Evolutionary conservation across 2,329 filamentous ascomycete genomes (phyloP).

Genomic region (Leptographium radiaticola): DNA sequence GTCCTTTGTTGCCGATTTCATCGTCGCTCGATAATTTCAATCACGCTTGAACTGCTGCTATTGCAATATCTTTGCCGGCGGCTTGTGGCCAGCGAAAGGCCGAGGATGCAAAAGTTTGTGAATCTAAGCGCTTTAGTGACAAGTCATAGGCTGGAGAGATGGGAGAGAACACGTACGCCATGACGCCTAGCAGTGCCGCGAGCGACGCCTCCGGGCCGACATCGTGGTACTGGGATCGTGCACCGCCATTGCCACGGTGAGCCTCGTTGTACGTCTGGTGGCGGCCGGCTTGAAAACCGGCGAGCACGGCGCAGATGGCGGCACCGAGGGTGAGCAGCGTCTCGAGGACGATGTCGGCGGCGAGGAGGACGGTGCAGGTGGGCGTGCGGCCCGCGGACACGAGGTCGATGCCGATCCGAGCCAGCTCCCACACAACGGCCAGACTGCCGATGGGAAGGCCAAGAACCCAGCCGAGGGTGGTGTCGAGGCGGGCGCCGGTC

Average conservation of each 20-base stretch:
- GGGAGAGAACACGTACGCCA: neutral
- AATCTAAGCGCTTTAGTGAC: neutral
- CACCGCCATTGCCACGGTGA: neutral
- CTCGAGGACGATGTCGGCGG: constrained; percentile 2
- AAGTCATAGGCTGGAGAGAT: neutral
- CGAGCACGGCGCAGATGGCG: constrained; percentile 8
- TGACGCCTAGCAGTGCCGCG: constrained; percentile 1
- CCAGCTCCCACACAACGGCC: constrained; percentile 7
- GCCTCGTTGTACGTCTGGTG: constrained; percentile 7
- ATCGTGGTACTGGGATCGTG: constrained; percentile 3
- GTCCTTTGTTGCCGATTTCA: no score
- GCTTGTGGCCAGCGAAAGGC: neutral
- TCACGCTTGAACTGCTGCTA: constrained; percentile 6
- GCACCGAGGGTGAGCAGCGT: constrained; percentile 4
- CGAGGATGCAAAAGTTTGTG: constrained; percentile 4
- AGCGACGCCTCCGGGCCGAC: constrained; percentile 4
- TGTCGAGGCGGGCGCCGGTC: constrained; percentile 3
- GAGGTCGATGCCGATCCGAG: neutral
- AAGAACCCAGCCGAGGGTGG: constrained; percentile 7
- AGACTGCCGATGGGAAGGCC: constrained; percentile 5
- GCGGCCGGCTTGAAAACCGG: constrained; percentile 10
- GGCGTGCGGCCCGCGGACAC: neutral
- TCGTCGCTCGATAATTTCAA: constrained; percentile 9
- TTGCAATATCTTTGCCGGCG: neutral
- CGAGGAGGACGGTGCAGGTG: neutral